Percentiles rank a stretch among this genome's conserved stretches.
phyloP scores from a whole-genome alignment of 176 grass and related monocot species.

The Calamus simplicifolius region DNA sequence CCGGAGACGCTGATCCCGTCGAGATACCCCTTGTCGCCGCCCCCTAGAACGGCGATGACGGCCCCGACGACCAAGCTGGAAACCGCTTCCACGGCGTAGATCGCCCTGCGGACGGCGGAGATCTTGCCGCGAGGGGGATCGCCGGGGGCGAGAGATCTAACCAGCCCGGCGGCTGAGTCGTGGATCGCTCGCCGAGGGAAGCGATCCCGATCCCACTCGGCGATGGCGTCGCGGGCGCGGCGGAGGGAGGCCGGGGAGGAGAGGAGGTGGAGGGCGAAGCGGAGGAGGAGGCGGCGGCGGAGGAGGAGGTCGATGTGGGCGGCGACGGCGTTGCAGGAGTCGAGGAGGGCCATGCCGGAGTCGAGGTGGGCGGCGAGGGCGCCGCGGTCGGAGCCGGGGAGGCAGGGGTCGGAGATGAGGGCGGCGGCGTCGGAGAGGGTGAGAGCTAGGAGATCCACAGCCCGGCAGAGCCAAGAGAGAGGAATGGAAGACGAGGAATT shows the following conservation, averaged over 20 bases:
- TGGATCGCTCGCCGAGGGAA: conserved; percentile 13
- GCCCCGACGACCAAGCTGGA: conserved; percentile 30
- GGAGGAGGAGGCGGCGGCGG: conserved; percentile 47
- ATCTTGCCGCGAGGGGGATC: conserved; percentile 14
- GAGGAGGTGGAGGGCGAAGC: conserved; percentile 58
- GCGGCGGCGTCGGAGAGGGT: conserved; percentile 23
- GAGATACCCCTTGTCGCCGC: not conserved
- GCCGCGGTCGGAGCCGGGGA: conserved; percentile 1
- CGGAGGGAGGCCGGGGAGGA: conserved; percentile 4
- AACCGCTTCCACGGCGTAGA: conserved; percentile 46
- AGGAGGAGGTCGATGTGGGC: conserved; percentile 38
- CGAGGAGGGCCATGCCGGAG: conserved; percentile 48
- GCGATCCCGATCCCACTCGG: conserved; percentile 3
- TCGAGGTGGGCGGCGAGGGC: conserved; percentile 23
- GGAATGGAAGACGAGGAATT: conserved; percentile 16
- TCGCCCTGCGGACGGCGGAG: conserved; percentile 21
- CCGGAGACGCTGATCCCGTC: conserved; percentile 3
- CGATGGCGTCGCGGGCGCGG: conserved; percentile 22
- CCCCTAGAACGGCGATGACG: conserved; percentile 32
- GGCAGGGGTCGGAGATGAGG: conserved; percentile 7
- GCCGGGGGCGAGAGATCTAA: conserved; percentile 12
- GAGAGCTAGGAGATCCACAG: conserved; percentile 1
- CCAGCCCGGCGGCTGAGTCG: not conserved
- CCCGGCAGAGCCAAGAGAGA: conserved; percentile 16
- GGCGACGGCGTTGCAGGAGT: conserved; percentile 58